phyloP scores from a whole-genome alignment of 129 eudicot genomes.

The Deinandra increscens region DNA sequence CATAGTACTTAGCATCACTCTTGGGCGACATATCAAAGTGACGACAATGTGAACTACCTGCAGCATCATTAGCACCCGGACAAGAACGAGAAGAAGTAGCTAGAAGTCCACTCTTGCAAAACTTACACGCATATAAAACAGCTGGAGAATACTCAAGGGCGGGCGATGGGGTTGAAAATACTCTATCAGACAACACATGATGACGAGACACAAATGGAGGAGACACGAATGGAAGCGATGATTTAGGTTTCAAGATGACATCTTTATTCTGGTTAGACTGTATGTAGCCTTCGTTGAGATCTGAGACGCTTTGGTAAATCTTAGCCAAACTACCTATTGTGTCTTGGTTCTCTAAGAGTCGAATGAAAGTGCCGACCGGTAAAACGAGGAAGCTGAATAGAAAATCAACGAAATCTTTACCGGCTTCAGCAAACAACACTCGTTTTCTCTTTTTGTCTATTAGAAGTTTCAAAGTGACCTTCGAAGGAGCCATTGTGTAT shows the following conservation, averaged over 20 bases:
- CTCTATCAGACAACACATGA: background rate
- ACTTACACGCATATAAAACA: background rate
- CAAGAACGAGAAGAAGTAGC: background rate
- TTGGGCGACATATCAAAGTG: background rate
- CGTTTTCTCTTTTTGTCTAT: slow-evolving; percentile 6
- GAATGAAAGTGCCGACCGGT: slow-evolving; percentile 15
- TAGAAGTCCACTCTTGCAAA: background rate
- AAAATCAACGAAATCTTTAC: slow-evolving; percentile 21
- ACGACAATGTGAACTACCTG: too few relatives aligned
- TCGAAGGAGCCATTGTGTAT: slow-evolving; percentile 22
- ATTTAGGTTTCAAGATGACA: too few relatives aligned
- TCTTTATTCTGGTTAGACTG: too few relatives aligned
- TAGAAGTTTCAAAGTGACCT: slow-evolving; percentile 17
- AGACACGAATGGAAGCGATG: too few relatives aligned
- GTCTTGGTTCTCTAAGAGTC: background rate
- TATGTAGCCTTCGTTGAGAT: too few relatives aligned
- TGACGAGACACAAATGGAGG: too few relatives aligned
- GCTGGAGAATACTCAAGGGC: background rate
- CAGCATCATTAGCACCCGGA: background rate
- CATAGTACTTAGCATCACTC: background rate
- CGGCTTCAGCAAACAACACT: too few relatives aligned
- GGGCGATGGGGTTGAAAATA: background rate
- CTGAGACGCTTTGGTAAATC: slow-evolving; percentile 12
- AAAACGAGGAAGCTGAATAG: slow-evolving; percentile 4
- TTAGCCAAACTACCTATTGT: background rate